phyloP scores from a whole-genome alignment of 257 asterid genomes.

The Plantago elongata region DNA sequence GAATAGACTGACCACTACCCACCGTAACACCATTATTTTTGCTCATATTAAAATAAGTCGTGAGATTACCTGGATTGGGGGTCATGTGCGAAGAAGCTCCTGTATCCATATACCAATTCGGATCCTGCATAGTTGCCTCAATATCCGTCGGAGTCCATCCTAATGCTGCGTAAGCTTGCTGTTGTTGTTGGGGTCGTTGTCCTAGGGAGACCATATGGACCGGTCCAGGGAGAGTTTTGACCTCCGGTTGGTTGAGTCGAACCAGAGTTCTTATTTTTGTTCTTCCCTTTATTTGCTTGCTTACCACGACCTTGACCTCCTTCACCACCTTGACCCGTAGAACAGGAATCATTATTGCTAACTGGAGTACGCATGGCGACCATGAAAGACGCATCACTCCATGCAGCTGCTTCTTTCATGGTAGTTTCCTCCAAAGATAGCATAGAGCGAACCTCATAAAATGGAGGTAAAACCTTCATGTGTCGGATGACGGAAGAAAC shows the following conservation, averaged over 20 bases:
- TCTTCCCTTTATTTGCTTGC: too few relatives aligned
- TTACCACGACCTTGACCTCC: too few relatives aligned
- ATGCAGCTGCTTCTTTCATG: not conserved
- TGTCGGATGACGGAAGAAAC: not conserved
- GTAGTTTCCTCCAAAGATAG: not conserved
- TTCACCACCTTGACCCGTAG: too few relatives aligned
- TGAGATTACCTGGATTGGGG: not conserved
- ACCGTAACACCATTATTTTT: not conserved
- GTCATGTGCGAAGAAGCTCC: constrained; percentile 2
- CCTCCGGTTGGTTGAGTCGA: too few relatives aligned
- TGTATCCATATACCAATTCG: not conserved
- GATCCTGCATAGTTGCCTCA: constrained; percentile 1
- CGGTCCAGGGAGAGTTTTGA: too few relatives aligned
- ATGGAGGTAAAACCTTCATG: not conserved
- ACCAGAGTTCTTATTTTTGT: too few relatives aligned
- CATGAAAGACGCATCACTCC: not conserved
- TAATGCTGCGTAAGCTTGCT: not conserved
- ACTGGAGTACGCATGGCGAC: not conserved
- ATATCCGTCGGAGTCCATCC: not conserved
- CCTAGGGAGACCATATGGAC: too few relatives aligned
- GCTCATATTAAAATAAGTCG: constrained; percentile 3
- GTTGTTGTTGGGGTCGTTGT: too few relatives aligned
- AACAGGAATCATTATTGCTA: not conserved
- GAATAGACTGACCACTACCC: not conserved
- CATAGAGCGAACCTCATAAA: not conserved